Percentiles rank a stretch among this genome's conserved stretches.
phyloP scores from a whole-genome alignment of 2,329 filamentous ascomycete species.

The Verticillium isaacii region DNA sequence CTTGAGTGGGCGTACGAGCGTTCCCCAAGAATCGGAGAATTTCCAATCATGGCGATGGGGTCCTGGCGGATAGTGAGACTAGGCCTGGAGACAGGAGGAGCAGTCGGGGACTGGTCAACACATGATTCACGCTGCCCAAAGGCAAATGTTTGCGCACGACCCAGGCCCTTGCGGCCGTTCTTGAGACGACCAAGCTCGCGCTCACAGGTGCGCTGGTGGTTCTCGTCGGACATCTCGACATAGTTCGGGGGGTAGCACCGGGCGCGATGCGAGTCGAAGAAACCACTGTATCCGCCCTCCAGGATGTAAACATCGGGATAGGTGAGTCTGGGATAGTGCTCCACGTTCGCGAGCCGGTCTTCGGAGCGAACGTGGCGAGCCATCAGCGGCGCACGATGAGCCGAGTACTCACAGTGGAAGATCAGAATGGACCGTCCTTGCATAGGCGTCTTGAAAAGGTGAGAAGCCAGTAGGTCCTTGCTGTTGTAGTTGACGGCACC shows the following conservation, averaged over 20 bases:
- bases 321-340: conserved; percentile 81
- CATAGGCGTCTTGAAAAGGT: conserved; percentile 69
- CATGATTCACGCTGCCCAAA: conserved; percentile 70
- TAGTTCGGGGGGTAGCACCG: conserved; percentile 94
- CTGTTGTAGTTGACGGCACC: conserved; percentile 95
- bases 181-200: conserved; percentile 91
- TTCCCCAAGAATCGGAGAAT: conserved; percentile 41
- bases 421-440: conserved; percentile 74
- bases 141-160: conserved; percentile 88
- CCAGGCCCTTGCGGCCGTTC: conserved; percentile 75
- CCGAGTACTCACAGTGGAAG: conserved; percentile 98
- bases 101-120: conserved; percentile 57
- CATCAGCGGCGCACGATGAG: conserved; percentile 93
- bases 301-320: conserved; percentile 97
- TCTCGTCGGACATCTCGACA: conserved; percentile 90
- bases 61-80: conserved; percentile 27
- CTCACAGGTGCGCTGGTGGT: conserved; percentile 90
- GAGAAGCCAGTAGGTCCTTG: conserved; percentile 77
- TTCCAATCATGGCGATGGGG: conserved; percentile 37
- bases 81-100: conserved; percentile 32
- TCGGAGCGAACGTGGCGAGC: conserved; percentile 87
- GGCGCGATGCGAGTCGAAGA: conserved; percentile 73
- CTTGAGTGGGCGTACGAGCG: conserved; percentile 42
- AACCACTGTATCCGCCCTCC: conserved; percentile 91
- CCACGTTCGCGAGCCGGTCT: conserved; percentile 80